Evolutionary conservation across 2,329 filamentous ascomycete genomes (phyloP).

Genomic region (Trichoderma harzianum): DNA sequence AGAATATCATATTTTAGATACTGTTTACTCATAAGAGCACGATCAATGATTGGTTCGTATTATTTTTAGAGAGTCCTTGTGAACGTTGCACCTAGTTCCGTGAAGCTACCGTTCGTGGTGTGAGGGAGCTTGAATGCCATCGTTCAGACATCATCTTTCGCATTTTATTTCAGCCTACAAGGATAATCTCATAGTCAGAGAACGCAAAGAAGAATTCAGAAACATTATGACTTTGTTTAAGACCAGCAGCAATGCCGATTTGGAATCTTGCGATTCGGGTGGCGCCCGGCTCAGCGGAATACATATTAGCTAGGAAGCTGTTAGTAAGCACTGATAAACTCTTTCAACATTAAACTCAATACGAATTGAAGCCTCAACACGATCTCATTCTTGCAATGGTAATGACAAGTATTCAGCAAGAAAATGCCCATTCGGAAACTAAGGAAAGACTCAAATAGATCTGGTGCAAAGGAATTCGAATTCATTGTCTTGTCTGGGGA

Average conservation of each 20-base stretch:
- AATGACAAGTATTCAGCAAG: neutral
- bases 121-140: neutral
- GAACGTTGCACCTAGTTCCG: neutral
- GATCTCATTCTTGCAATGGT: neutral
- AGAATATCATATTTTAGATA: neutral
- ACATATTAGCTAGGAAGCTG: neutral
- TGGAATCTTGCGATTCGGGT: neutral
- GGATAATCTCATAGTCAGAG: fast-evolving
- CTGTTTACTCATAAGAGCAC: neutral
- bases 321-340: neutral
- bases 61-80: neutral
- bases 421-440: neutral
- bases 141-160: neutral
- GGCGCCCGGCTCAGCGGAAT: neutral
- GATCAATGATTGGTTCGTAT: neutral
- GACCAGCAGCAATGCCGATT: neutral
- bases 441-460: no score
- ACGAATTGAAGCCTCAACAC: neutral
- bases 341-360: neutral
- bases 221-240: neutral
- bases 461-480: neutral
- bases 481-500: neutral
- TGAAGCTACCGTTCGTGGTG: neutral
- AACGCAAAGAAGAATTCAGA: neutral
- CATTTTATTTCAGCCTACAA: neutral